Percentiles rank a stretch among this genome's conserved stretches.
Evolutionary conservation across 257 asterid species (phyloP).

Genomic region (Anisodus acutangulus): DNA sequence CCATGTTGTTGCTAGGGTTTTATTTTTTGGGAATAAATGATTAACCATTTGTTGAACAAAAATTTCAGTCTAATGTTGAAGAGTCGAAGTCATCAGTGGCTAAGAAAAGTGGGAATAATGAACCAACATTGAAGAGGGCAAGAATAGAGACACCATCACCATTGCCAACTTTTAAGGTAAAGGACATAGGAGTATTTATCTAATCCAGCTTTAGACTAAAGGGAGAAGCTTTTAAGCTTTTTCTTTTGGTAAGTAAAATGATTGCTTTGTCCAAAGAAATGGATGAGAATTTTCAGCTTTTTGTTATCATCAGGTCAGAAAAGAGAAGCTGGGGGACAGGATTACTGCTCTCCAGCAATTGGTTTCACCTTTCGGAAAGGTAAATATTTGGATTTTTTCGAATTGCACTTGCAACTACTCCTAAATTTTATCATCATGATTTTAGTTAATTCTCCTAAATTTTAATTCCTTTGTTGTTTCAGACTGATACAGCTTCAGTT

Average conservation of each 20-base stretch:
- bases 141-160: conserved; percentile 66
- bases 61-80: conserved; percentile 33
- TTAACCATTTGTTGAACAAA: not conserved
- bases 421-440: not conserved
- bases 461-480: conserved; percentile 27
- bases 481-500: conserved; percentile 98
- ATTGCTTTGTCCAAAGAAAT: conserved; percentile 39
- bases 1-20: not conserved
- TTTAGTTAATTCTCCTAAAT: not conserved
- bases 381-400: conserved; percentile 38
- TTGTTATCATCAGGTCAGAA: conserved; percentile 72
- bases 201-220: conserved; percentile 30
- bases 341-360: conserved; percentile 93
- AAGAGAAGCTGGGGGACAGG: conserved; percentile 95
- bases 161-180: conserved; percentile 71
- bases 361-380: conserved; percentile 99
- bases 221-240: conserved; percentile 35
- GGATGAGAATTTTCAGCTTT: conserved; percentile 45
- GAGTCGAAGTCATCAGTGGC: conserved; percentile 20
- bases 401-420: not conserved
- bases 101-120: conserved; percentile 45
- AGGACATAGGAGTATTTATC: not conserved
- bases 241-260: conserved; percentile 35
- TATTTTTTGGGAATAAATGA: not conserved
- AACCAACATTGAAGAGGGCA: conserved; percentile 50